Evolutionary conservation across 2,329 filamentous ascomycete species (phyloP).

Genomic region (Ceratocystis diversiconidia): DNA sequence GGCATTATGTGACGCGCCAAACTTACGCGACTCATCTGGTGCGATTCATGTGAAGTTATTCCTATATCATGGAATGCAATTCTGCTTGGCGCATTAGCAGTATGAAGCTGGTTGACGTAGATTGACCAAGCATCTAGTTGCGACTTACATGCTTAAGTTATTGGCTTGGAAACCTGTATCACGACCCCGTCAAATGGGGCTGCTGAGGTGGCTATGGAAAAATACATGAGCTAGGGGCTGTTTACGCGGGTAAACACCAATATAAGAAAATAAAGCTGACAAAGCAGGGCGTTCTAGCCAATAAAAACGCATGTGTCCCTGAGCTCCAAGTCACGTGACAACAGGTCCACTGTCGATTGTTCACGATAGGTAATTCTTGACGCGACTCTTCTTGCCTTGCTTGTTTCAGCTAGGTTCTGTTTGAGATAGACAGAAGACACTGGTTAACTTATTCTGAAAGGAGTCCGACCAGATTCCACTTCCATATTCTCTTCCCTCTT

Average conservation of each 20-base stretch:
- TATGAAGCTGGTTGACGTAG: neutral
- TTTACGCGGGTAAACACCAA: conserved; percentile 9
- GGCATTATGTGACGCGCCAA: conserved; percentile 13
- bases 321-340: conserved; percentile 7
- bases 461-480: neutral
- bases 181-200: conserved; percentile 8
- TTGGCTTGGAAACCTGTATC: conserved; percentile 12
- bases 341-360: conserved; percentile 8
- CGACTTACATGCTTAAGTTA: neutral
- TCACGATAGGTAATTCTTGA: conserved; percentile 12
- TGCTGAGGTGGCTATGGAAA: neutral
- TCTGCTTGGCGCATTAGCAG: conserved; percentile 16
- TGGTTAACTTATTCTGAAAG: neutral
- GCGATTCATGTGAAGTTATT: neutral
- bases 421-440: neutral
- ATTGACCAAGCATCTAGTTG: conserved; percentile 2
- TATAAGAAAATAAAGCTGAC: neutral
- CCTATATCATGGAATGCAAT: conserved; percentile 2
- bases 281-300: neutral
- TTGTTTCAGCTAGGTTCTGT: neutral
- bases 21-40: conserved; percentile 14
- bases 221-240: conserved; percentile 8
- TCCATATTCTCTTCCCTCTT: neutral
- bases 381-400: conserved; percentile 14
- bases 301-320: conserved; percentile 2